These are phyloP conservation scores for Termitomyces sp. DNA, from an alignment of 1,284 basidiomycete genomes.

Conservation along the genomic window DNA sequence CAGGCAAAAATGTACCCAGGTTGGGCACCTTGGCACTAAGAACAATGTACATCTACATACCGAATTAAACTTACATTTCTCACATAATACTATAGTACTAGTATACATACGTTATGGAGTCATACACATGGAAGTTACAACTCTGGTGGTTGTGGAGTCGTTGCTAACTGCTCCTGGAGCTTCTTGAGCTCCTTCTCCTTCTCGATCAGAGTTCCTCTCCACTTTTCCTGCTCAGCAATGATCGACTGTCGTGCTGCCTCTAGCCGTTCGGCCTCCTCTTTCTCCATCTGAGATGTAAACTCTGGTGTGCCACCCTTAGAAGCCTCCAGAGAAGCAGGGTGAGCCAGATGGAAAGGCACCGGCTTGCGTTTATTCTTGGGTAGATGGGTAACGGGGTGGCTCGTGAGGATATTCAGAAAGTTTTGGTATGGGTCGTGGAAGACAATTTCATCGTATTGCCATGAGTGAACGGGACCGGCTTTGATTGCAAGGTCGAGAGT, in stretches of 20 bases:
- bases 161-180: constrained; percentile 47
- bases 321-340: constrained; percentile 59
- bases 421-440: constrained; percentile 91
- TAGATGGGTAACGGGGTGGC: constrained; percentile 80
- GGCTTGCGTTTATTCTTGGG: constrained; percentile 61
- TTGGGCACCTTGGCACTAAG: constrained; percentile 79
- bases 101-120: too few species aligned
- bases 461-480: constrained; percentile 84
- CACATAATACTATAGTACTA: constrained; percentile 6
- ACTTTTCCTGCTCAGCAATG: constrained; percentile 57
- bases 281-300: constrained; percentile 80
- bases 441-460: constrained; percentile 99
- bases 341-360: constrained; percentile 65
- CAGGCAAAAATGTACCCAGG: constrained; percentile 80
- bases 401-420: constrained; percentile 81
- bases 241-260: constrained; percentile 75
- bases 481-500: constrained; percentile 60
- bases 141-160: constrained; percentile 10
- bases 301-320: constrained; percentile 69
- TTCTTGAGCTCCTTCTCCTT: constrained; percentile 68
- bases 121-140: not conserved
- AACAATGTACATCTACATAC: not conserved
- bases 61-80: not conserved
- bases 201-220: constrained; percentile 57
- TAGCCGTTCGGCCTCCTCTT: constrained; percentile 77